Evolutionary conservation across 2,329 filamentous ascomycete species (phyloP).

Genomic region (Trichoderma simmonsii): DNA sequence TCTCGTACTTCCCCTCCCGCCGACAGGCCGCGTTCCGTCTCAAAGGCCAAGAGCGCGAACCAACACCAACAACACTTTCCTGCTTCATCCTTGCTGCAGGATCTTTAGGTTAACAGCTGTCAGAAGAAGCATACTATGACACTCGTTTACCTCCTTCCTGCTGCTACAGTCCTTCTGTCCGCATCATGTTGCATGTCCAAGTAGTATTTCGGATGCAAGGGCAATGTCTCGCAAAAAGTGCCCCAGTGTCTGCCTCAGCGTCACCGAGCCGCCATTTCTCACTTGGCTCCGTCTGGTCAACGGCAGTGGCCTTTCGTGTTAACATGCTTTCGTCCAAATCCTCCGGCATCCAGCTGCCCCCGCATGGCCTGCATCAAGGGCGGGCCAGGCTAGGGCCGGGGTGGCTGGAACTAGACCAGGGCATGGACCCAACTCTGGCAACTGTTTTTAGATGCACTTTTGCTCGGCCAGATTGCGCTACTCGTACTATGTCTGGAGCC

Average conservation of each 20-base stretch:
- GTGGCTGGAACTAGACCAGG: conserved; percentile 4
- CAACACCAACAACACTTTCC: background rate
- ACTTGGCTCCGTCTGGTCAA: background rate
- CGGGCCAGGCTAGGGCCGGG: conserved; percentile 1
- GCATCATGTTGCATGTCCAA: background rate
- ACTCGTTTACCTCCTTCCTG: background rate
- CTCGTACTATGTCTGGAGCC: background rate
- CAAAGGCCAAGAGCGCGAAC: background rate
- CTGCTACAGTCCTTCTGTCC: background rate
- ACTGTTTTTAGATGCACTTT: conserved; percentile 15
- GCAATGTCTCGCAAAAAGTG: background rate
- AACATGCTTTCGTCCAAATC: background rate
- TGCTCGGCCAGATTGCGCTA: conserved; percentile 11
- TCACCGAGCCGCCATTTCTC: background rate
- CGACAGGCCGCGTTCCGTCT: background rate
- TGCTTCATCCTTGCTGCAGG: background rate
- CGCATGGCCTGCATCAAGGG: conserved; percentile 2
- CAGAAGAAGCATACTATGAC: background rate
- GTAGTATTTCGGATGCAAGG: background rate
- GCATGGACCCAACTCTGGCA: background rate
- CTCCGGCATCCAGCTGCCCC: conserved; percentile 9
- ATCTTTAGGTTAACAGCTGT: background rate
- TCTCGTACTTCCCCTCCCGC: background rate
- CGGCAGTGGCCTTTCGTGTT: background rate
- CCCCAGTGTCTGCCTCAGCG: background rate